Evolutionary conservation across 2,329 filamentous ascomycete species (phyloP).

Genomic region (Xylariales sp.): DNA sequence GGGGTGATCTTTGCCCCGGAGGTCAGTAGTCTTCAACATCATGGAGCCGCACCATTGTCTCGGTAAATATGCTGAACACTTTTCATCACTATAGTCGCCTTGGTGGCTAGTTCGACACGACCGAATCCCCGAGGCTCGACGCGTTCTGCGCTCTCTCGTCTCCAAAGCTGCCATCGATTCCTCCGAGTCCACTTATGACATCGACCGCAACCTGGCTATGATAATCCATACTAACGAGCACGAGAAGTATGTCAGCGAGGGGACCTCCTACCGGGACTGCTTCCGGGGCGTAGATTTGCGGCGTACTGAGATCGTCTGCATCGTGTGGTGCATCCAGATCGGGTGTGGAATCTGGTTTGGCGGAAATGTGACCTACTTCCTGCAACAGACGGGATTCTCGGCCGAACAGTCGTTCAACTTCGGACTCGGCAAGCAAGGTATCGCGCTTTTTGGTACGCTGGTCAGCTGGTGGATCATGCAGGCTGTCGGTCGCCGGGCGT

Average conservation of each 20-base stretch:
- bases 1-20: conserved; percentile 38
- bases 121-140: conserved; percentile 4
- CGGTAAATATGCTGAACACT: no score
- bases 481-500: conserved; percentile 9
- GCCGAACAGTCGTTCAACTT: conserved; percentile 8
- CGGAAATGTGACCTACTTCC: conserved; percentile 26
- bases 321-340: conserved; percentile 21
- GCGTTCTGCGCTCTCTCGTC: neutral
- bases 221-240: conserved; percentile 10
- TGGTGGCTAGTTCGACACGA: conserved; percentile 33
- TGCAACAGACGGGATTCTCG: conserved; percentile 20
- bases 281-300: conserved; percentile 32
- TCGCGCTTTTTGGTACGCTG: conserved; percentile 6
- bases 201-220: conserved; percentile 10
- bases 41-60: no score
- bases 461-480: conserved; percentile 11
- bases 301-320: conserved; percentile 25
- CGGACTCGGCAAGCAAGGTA: conserved; percentile 28
- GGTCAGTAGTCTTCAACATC: no score
- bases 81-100: conserved; percentile 26
- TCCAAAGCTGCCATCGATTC: neutral
- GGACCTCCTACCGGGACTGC: conserved; percentile 16
- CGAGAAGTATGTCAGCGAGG: conserved; percentile 5
- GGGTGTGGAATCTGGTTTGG: conserved; percentile 18
- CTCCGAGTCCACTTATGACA: neutral